Base-by-base conservation (phyloP, 2,329 filamentous ascomycete species). In the Epichloe glyceriae region DNA sequence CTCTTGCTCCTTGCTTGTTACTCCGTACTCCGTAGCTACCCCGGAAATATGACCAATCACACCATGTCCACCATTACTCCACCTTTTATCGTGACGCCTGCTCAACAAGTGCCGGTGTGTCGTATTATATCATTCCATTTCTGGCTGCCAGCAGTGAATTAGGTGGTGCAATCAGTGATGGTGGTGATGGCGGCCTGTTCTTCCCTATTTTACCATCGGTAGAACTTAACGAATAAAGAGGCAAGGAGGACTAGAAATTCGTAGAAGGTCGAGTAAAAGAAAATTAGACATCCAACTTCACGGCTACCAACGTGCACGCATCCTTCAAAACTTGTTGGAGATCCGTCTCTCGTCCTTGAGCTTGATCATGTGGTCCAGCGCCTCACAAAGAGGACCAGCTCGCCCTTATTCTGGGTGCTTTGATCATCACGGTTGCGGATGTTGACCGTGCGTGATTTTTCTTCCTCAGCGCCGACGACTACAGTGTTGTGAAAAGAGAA, bases 361-460 rank as follows among this genome's bases (percentile, higher is more conserved):
- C 60, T 70, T 69, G 47, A 68, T 58, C 53, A 81, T 69, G 63
- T 79, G 78, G 57, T 75, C 69, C 43, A 82, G 66, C 5, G 77
- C 79, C 59, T 79, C 75, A 41, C 78, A 67, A 48, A 83, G 64
- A 19, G 73, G 46, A 82, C 68, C 43, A 80, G 73, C 61, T 79
- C 78, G 56, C 79, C 79, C 62, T 79, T 75, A 59, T 73, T 74
- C 66, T 83, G 79, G 49, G 74, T 79, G 50, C 73, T 74, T 47
- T 77, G 77, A 64, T 83, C 78, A 59, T 82, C 79, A 57, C 79
- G 73, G 68, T 81, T 80, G 52, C 80, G 76, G 53, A 83, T 76
- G 62, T 81, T 82, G 62, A 83, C 75, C 55, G 78, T 74, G 58
- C 76, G 71, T 48, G 74, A 76, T 56, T 76, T 72, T 68, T 73